These are phyloP conservation scores for Stygiomarasmius scandens DNA, from an alignment of 1,284 basidiomycete genomes.

Conservation along the genomic window DNA sequence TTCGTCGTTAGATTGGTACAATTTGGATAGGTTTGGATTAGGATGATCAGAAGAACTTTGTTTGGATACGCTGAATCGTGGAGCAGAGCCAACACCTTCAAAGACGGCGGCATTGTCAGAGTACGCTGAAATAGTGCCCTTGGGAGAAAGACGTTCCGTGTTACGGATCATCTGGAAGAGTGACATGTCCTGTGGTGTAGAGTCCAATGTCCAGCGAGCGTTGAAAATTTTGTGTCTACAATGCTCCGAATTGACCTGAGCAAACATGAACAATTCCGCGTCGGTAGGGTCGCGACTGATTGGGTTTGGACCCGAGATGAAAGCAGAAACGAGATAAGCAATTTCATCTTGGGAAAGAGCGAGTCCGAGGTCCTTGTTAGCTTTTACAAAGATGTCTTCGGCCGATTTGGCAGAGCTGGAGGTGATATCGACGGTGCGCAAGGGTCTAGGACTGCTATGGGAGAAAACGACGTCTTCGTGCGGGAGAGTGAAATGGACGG, in stretches of 20 bases:
- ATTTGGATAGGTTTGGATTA: constrained; percentile 34
- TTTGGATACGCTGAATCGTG: constrained; percentile 73
- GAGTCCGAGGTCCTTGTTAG: constrained; percentile 88
- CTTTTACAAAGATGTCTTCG: constrained; percentile 65
- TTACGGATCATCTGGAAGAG: constrained; percentile 99
- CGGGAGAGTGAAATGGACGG: constrained; percentile 63
- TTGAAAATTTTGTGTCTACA: constrained; percentile 99
- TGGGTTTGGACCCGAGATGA: constrained; percentile 67
- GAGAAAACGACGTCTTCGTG: constrained; percentile 69
- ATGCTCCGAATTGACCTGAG: constrained; percentile 99
- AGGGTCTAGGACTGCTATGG: constrained; percentile 66
- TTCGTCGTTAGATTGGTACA: constrained; percentile 66
- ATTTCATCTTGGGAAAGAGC: constrained; percentile 92
- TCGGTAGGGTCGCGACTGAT: constrained; percentile 88
- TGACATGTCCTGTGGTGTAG: constrained; percentile 66
- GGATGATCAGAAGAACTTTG: constrained; percentile 30
- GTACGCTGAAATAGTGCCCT: constrained; percentile 93
- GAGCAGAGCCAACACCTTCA: constrained; percentile 71
- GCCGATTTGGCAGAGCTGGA: constrained; percentile 38
- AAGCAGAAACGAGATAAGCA: constrained; percentile 90
- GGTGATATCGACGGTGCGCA: constrained; percentile 71
- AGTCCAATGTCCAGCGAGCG: constrained; percentile 93
- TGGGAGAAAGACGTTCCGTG: constrained; percentile 79
- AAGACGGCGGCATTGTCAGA: constrained; percentile 98
- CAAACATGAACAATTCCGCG: constrained; percentile 99